Evolutionary conservation across 192 early-diverging fungal species (phyloP).

Genomic region (Podila verticillata): DNA sequence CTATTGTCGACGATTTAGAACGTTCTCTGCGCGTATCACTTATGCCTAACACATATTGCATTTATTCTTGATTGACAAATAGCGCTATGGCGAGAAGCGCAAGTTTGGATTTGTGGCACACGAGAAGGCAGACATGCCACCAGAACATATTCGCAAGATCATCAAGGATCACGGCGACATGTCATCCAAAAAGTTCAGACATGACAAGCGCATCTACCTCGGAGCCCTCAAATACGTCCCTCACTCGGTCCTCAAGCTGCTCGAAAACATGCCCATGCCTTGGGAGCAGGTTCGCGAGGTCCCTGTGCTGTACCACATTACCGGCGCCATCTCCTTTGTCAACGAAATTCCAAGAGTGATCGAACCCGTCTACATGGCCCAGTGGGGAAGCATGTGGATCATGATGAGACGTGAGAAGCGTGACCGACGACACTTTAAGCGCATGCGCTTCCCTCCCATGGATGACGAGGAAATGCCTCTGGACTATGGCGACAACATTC

Average conservation of each 20-base stretch:
- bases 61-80: not conserved
- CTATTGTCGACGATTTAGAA: no score
- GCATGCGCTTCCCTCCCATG: slow-evolving; percentile 98
- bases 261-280: slow-evolving; percentile 99
- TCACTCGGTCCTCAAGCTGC: slow-evolving; percentile 95
- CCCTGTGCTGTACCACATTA: slow-evolving; percentile 95
- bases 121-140: slow-evolving; percentile 97
- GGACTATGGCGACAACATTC: slow-evolving; percentile 98
- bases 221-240: slow-evolving; percentile 99
- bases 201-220: slow-evolving; percentile 98
- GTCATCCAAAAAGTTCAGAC: slow-evolving; percentile 95
- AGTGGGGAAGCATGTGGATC: slow-evolving; percentile 99
- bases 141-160: slow-evolving; percentile 97
- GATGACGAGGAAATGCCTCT: slow-evolving; percentile 99
- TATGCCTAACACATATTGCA: not conserved
- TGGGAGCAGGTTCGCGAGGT: slow-evolving; percentile 99
- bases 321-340: slow-evolving; percentile 98
- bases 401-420: slow-evolving; percentile 99
- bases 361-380: slow-evolving; percentile 97
- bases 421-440: slow-evolving; percentile 97
- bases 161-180: slow-evolving; percentile 99
- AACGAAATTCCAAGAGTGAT: slow-evolving; percentile 96
- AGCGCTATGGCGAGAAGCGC: slow-evolving; percentile 91
- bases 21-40: not conserved
- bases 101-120: slow-evolving; percentile 95